A percentile compares a stretch with the other conserved stretches of the same genome.
Conservation (phyloP, 2,329 filamentous ascomycete genomes). For the Lachnellula suecica region DNA sequence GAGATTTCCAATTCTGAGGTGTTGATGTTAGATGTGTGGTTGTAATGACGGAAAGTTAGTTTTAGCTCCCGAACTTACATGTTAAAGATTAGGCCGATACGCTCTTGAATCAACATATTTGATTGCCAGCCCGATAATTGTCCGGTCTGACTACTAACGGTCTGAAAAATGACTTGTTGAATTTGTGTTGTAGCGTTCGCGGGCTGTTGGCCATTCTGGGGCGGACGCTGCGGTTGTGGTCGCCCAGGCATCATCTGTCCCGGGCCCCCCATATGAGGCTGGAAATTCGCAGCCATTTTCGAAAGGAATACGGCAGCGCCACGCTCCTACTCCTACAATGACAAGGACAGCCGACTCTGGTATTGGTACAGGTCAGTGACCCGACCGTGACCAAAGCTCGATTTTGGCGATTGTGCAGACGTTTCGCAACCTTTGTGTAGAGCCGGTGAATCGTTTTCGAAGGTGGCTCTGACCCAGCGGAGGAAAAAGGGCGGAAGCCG, state of each 20-base stretch:
- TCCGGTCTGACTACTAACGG: conserved; percentile 24
- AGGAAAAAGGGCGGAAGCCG: conserved; percentile 9
- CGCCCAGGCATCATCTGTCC: conserved; percentile 30
- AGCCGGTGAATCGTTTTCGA: conserved; percentile 1
- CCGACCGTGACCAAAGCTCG: conserved; percentile 19
- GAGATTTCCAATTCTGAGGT: conserved; percentile 29
- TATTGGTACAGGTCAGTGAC: conserved; percentile 20
- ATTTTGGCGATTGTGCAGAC: conserved; percentile 6
- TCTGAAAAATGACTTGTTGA: conserved; percentile 27
- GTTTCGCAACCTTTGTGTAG: conserved; percentile 6
- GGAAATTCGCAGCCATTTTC: conserved; percentile 34
- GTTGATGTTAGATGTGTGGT: neutral
- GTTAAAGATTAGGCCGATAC: conserved; percentile 30
- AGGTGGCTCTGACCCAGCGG: conserved; percentile 3
- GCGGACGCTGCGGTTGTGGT: conserved; percentile 21
- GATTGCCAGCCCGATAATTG: conserved; percentile 29
- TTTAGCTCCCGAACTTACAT: conserved; percentile 26
- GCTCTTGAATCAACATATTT: conserved; percentile 25
- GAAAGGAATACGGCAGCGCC: conserved; percentile 23
- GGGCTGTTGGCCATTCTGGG: conserved; percentile 8
- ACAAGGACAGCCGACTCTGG: conserved; percentile 18
- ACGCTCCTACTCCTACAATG: conserved; percentile 27
- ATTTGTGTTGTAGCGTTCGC: conserved; percentile 19
- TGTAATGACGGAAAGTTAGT: neutral
- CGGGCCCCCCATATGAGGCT: conserved; percentile 30